Conservation (phyloP, 192 early-diverging fungal species). For the Backusella westeae region DNA sequence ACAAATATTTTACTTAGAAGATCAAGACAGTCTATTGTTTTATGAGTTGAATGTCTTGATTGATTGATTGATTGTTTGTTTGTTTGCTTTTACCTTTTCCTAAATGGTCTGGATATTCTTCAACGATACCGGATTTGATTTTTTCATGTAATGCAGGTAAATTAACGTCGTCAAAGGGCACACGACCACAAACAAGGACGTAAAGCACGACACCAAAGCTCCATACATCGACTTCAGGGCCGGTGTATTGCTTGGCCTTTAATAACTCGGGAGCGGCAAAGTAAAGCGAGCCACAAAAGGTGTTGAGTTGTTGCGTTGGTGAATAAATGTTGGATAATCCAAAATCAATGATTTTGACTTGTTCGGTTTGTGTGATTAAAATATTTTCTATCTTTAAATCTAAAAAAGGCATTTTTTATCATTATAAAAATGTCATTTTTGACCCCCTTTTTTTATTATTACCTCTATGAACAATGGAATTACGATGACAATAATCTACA, state of each 20-base stretch:
- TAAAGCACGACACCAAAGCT: conserved; percentile 84
- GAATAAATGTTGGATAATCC: conserved; percentile 77
- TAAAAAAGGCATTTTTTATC: background rate
- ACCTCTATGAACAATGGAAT: conserved; percentile 41
- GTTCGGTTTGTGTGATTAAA: conserved; percentile 63
- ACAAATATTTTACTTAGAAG: conserved; percentile 71
- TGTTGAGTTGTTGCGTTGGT: conserved; percentile 47
- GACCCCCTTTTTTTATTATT: background rate
- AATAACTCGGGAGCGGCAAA: conserved; percentile 88
- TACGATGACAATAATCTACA: conserved; percentile 39
- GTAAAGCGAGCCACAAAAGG: conserved; percentile 69
- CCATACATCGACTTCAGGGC: conserved; percentile 91
- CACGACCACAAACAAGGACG: conserved; percentile 80
- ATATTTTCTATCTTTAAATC: conserved; percentile 87
- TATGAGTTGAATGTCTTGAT: background rate
- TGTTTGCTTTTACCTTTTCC: conserved; percentile 55
- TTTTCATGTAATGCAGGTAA: conserved; percentile 84
- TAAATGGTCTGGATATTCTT: conserved; percentile 72
- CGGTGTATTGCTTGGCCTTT: conserved; percentile 75
- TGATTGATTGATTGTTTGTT: background rate
- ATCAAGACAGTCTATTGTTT: conserved; percentile 48
- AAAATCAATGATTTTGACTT: conserved; percentile 88
- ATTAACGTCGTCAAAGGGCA: conserved; percentile 85
- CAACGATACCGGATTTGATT: conserved; percentile 75
- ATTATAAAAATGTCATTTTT: background rate